Evolutionary conservation across 2,329 filamentous ascomycete genomes (phyloP), one percentile per base, ranked within the genome.

Genomic region (Hypocrella siamensis): DNA sequence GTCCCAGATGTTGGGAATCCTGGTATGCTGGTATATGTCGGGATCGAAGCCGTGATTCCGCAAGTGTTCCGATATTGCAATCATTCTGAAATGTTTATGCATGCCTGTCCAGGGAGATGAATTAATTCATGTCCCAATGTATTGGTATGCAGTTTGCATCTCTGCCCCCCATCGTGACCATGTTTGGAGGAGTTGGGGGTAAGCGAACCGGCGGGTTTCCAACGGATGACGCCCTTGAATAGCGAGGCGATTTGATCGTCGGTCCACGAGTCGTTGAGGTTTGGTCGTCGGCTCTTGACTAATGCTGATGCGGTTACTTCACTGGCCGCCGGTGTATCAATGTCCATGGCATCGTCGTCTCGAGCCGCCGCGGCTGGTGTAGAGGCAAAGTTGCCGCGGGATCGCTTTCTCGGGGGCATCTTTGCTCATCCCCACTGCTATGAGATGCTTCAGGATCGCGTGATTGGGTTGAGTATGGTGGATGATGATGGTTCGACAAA

Each of bases 171-270:
- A n/a, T n/a, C n/a, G n/a, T n/a, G n/a, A n/a, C n/a, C n/a, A n/a
- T n/a, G n/a, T n/a, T n/a, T 26, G 11, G 25, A 10, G 25, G 9
- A 14, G 9, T 10, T 7, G 25, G 9, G 25, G 6, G 5, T 3
- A 12, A 6, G n/a, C 25, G 42, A 50, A 83, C 85, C 88, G 26
- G 88, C 88, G n/a, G 90, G 90, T 52, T 98, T 98, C 79, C 82
- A 93, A 49, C 77, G 71, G 41, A 96, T 86, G 42, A 96, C 79
- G 32, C 77, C 84, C 51, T 94, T 94, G 59, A 93, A 84, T 1
- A 98, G 66, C 26, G 84, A 86, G 1, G 83, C 85, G 42, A 93
- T 79, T 54, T 98, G 90, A 48, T 94, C 88, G 46, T 93, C 86
- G 4, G 85, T 94, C 90, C 90, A 98, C 17, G 77, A 71, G 41